Percentiles rank a stretch among this genome's conserved stretches.
Evolutionary conservation across 345 rosid species (phyloP).

Genomic region (Stellera chamaejasme): DNA sequence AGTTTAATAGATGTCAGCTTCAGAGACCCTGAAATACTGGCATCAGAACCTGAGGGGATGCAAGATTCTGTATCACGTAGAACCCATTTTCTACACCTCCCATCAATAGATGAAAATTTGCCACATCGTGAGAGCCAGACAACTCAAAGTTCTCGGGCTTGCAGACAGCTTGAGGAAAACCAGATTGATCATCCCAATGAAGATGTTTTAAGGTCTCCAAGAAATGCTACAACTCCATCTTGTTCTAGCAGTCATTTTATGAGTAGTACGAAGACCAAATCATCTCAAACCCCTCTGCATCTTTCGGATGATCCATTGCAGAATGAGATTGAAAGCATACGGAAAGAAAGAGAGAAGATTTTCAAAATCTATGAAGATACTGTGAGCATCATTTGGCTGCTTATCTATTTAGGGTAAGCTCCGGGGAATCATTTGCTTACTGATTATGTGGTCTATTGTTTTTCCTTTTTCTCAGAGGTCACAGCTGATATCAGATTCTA

Average conservation of each 20-base stretch:
- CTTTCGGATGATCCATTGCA: conserved; percentile 42
- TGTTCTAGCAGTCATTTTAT: conserved; percentile 14
- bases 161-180: conserved; percentile 11
- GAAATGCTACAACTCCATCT: conserved; percentile 11
- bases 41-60: too few relatives aligned
- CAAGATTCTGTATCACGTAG: too few relatives aligned
- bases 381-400: conserved; percentile 24
- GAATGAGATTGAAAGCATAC: conserved; percentile 45
- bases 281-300: conserved; percentile 18
- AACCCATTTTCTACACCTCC: too few relatives aligned
- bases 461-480: conserved; percentile 34
- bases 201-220: conserved; percentile 4
- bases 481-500: conserved; percentile 34
- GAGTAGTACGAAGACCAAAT: conserved; percentile 15
- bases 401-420: background rate
- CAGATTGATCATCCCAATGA: too few relatives aligned
- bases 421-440: background rate
- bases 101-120: conserved; percentile 8
- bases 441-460: conserved; percentile 2
- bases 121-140: conserved; percentile 11
- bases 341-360: conserved; percentile 24
- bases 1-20: background rate
- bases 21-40: conserved; percentile 1
- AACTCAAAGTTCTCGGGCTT: conserved; percentile 8
- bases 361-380: conserved; percentile 24